Percentiles rank a stretch among this genome's conserved stretches.
Evolutionary conservation across 345 rosid genomes (phyloP).

Genomic region (Tarenaya hassleriana): DNA sequence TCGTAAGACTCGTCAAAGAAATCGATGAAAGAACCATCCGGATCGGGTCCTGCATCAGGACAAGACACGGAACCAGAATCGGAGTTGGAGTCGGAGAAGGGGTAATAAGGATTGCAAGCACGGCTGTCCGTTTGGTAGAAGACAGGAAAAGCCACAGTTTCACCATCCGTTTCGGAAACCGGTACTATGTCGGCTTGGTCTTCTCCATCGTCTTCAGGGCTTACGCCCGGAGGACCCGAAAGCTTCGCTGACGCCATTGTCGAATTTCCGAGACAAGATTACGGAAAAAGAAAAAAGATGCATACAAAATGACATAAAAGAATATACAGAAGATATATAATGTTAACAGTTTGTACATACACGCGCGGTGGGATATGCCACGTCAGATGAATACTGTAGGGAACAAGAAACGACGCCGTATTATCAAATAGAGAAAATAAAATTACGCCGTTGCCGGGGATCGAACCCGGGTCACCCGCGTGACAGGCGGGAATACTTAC

Average conservation of each 20-base stretch:
- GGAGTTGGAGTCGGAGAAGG: conserved; percentile 23
- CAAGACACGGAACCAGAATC: conserved; percentile 24
- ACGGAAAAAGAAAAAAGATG: neutral
- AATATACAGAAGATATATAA: neutral
- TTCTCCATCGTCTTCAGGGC: conserved; percentile 19
- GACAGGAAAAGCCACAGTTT: conserved; percentile 9
- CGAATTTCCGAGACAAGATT: conserved; percentile 12
- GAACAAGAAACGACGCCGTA: neutral
- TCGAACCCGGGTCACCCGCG: conserved; percentile 77
- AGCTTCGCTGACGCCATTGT: conserved; percentile 34
- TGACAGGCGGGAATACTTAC: conserved; percentile 69
- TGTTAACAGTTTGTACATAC: conserved; percentile 12
- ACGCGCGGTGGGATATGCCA: conserved; percentile 3
- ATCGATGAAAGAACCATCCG: conserved; percentile 10
- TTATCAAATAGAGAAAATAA: neutral
- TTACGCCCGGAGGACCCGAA: conserved; percentile 14
- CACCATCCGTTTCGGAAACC: neutral
- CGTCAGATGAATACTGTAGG: neutral
- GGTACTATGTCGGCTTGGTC: conserved; percentile 3
- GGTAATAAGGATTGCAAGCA: conserved; percentile 28
- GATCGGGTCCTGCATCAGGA: conserved; percentile 21
- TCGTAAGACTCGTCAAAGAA: conserved; percentile 26
- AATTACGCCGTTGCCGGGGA: conserved; percentile 63
- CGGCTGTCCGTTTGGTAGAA: conserved; percentile 13
- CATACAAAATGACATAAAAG: neutral